Conservation (phyloP, 352 stramenopile genomes). For the Globisporangium iwayamae region DNA sequence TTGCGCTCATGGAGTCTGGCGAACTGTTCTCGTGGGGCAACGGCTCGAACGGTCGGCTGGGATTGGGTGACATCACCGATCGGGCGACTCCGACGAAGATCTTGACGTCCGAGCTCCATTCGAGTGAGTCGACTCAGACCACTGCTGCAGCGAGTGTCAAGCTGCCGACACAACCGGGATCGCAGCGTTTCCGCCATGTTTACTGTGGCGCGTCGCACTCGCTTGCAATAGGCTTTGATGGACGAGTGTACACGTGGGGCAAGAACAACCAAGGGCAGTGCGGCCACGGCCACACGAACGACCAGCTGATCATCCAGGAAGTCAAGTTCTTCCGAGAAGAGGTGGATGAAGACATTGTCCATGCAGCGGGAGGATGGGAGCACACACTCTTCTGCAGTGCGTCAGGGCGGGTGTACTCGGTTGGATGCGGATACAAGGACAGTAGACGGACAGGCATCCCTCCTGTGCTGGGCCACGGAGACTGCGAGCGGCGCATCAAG, state of each 20-base stretch:
- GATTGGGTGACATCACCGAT: conserved; percentile 75
- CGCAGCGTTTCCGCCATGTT: conserved; percentile 31
- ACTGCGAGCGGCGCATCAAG: conserved; percentile 62
- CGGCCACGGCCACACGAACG: conserved; percentile 72
- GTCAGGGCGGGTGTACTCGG: conserved; percentile 67
- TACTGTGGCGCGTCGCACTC: conserved; percentile 80
- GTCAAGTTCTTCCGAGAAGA: conserved; percentile 53
- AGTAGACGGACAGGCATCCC: conserved; percentile 73
- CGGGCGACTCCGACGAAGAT: conserved; percentile 42
- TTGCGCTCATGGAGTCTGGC: conserved; percentile 57
- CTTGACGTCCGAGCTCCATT: not conserved
- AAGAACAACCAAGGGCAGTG: conserved; percentile 88
- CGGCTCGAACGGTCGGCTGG: conserved; percentile 79
- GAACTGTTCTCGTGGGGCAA: conserved; percentile 83
- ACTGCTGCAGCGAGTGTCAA: not conserved
- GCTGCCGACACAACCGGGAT: not conserved
- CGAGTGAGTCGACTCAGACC: not conserved
- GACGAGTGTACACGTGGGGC: conserved; percentile 60
- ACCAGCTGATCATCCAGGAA: conserved; percentile 55
- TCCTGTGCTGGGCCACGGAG: conserved; percentile 73
- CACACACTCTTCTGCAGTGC: conserved; percentile 72
- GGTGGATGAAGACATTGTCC: conserved; percentile 39
- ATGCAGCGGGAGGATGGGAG: conserved; percentile 74
- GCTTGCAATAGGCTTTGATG: conserved; percentile 53
- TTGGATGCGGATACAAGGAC: conserved; percentile 83